Percentiles rank a stretch among this genome's conserved stretches.
Conservation (phyloP, 2,329 filamentous ascomycete genomes). For the Grosmannia serpens region DNA sequence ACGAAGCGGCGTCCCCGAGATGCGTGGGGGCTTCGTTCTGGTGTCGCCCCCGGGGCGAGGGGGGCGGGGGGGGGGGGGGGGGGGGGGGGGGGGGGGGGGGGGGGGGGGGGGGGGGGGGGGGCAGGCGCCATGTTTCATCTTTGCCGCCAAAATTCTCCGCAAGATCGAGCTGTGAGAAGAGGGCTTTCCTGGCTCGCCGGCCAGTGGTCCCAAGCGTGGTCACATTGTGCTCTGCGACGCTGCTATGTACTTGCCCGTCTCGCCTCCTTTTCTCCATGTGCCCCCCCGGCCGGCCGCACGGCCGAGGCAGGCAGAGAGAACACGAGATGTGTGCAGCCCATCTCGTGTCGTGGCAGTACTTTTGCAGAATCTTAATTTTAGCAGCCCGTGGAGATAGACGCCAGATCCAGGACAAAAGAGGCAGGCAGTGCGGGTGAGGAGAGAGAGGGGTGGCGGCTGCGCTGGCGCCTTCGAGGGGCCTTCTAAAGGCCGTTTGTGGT, state of each 20-base stretch:
- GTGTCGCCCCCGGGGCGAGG: too few species aligned
- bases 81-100: too few species aligned
- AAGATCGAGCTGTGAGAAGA: background rate
- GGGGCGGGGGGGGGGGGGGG: too few species aligned
- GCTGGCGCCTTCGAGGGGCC: background rate
- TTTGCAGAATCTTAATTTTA: too few species aligned
- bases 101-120: too few species aligned
- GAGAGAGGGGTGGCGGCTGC: background rate
- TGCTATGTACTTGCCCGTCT: background rate
- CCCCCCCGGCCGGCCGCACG: background rate
- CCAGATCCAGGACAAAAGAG: background rate
- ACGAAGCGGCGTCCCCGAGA: too few species aligned
- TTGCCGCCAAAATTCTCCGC: background rate
- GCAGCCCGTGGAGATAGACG: too few species aligned
- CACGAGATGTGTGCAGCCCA: background rate
- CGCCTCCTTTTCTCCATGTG: background rate
- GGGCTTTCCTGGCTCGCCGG: background rate
- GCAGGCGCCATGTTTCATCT: background rate
- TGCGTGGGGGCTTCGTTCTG: too few species aligned
- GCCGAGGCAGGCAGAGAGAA: background rate
- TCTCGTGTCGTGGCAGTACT: background rate
- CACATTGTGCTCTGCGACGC: background rate
- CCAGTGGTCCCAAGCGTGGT: background rate
- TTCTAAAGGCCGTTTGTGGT: background rate
- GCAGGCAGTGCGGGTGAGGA: background rate